Conservation (phyloP, 805 yeast species). For the Cyberlindnera bimundalis region DNA sequence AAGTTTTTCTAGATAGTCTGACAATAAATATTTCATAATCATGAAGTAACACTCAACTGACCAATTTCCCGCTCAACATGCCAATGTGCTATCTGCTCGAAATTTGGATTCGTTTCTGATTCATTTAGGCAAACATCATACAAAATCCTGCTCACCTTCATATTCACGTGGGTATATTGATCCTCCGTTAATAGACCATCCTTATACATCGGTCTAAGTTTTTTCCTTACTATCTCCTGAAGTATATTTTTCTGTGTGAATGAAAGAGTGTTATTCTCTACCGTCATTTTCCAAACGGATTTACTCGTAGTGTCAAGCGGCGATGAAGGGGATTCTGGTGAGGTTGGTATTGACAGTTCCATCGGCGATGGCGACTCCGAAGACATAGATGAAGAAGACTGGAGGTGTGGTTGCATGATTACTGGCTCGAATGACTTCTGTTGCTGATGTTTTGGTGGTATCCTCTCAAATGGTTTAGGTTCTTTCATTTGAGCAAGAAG, state of each 20-base stretch:
- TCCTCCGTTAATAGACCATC: constrained; percentile 32
- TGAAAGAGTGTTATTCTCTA: constrained; percentile 11
- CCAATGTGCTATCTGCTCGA: constrained; percentile 21
- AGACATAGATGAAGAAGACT: neutral
- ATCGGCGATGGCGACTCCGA: constrained; percentile 9
- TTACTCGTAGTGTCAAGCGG: constrained; percentile 6
- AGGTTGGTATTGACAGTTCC: constrained; percentile 12
- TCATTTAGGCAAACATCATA: constrained; percentile 37
- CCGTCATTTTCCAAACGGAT: constrained; percentile 11
- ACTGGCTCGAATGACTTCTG: neutral
- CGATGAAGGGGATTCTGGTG: constrained; percentile 15
- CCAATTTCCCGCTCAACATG: constrained; percentile 6
- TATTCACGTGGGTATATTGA: constrained; percentile 59
- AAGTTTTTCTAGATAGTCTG: no score
- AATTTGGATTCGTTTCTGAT: constrained; percentile 6
- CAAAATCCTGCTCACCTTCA: constrained; percentile 54
- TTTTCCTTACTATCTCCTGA: constrained; percentile 54
- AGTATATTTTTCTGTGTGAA: constrained; percentile 50
- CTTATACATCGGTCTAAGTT: constrained; percentile 46
- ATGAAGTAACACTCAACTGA: neutral
- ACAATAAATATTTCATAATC: neutral
- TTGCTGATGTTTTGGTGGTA: neutral
- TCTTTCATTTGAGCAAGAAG: constrained; percentile 23
- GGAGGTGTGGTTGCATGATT: neutral
- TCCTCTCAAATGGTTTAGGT: constrained; percentile 3